Percentiles rank a stretch among this genome's conserved stretches.
These are phyloP conservation scores for Penicillium angulare DNA, from an alignment of 495 filamentous ascomycete genomes.

Conservation along the genomic window DNA sequence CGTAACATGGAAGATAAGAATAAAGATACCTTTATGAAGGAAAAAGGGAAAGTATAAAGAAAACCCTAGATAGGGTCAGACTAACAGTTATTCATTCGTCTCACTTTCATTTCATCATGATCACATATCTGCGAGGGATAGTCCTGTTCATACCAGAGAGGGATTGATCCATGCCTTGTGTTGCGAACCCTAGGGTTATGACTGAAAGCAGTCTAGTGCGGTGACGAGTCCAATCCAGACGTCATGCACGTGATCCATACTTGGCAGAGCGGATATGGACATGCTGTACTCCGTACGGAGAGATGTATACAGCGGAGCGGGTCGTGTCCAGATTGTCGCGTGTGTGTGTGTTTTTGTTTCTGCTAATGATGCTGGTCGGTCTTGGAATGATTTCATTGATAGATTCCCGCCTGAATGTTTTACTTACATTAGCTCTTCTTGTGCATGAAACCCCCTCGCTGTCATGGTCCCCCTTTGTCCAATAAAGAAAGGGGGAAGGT, in stretches of 20 bases:
- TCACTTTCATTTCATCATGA: too few relatives aligned
- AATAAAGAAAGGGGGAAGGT: neutral
- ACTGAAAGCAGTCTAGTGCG: slow-evolving; percentile 9
- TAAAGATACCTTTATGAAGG: neutral
- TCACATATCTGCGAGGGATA: slow-evolving; percentile 14
- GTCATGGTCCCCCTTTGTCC: slow-evolving; percentile 4
- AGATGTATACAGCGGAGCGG: neutral
- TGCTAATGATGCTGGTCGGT: too few relatives aligned
- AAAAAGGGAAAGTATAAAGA: too few relatives aligned
- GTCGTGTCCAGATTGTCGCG: too few relatives aligned
- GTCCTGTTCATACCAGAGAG: neutral
- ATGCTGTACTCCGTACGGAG: neutral
- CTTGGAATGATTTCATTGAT: too few relatives aligned
- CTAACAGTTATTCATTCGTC: too few relatives aligned
- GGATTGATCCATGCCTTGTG: neutral
- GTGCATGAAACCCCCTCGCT: neutral
- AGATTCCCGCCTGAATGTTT: too few relatives aligned
- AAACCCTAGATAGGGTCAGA: too few relatives aligned
- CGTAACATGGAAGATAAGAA: neutral
- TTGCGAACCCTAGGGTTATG: neutral
- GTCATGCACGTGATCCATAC: slow-evolving; percentile 6
- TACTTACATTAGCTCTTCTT: neutral
- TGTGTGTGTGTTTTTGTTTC: too few relatives aligned
- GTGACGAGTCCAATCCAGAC: slow-evolving; percentile 3
- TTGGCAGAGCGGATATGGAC: neutral